Evolutionary conservation across 1,284 basidiomycete genomes (phyloP), one percentile per base, ranked within the genome.

Genomic region (Microbotryum lychnidis-dioicae): DNA sequence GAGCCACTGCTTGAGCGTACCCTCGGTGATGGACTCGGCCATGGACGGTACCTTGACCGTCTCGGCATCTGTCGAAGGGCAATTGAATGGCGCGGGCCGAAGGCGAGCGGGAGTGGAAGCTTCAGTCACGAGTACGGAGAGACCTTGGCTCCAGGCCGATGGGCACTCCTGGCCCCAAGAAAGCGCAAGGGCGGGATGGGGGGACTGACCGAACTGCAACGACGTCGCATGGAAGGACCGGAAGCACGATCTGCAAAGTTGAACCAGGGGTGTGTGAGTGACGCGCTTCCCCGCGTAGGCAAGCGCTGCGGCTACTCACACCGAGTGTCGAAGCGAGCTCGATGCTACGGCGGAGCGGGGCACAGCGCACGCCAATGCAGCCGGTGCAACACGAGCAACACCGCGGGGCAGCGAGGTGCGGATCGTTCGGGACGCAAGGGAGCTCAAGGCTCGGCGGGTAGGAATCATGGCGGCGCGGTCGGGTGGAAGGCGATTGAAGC

Each of bases 11-110:
- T 93, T 97, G 65, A 98, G 81, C 6, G 94, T 98, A 58, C 94
- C 94, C 78, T 98, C 94, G 20, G 91, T 91, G 78, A 98, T 96
- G 70, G 92, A 97, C 77, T 98, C 94, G 58, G 94, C 93, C 93
- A 98, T 97, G 77, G 92, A 88, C 29, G 94, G 94, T 54, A 98
- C 94, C 80, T 97, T 93, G 73, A 98, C 84, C 61, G 87, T 54
- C 55, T 69, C 65, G 51, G 57, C 65, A 44, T 45, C 61, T 64
- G 53, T 46, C 9, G 10, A 21, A n/a, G 42, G 21, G 29, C 31
- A 53, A 53, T 21, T 14, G n/a, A 21, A 21, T 49, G n/a, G n/a
- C 21, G n/a, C 48, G 31, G 31, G 47, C 42, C 31, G 18, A 6
- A 23, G 48, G 14, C 12, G 27, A 45, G 47, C 8, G n/a, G 18